Percentiles rank a stretch among this genome's conserved stretches.
Conservation (phyloP, 768 basidiomycete species). For the Leccinum sublutescens region DNA sequence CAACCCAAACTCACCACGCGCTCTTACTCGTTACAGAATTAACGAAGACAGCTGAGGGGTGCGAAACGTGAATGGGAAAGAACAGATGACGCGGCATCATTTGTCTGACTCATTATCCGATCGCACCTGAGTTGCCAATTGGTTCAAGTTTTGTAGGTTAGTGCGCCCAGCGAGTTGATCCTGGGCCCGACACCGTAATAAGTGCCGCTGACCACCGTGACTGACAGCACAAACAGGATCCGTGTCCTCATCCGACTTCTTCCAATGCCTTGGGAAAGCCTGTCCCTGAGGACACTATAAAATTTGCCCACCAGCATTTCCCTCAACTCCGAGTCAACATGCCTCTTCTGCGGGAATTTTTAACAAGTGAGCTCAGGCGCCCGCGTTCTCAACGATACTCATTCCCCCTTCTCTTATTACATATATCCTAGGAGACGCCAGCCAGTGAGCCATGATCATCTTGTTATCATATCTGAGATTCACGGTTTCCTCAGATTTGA, state of each 20-base stretch:
- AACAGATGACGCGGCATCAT: neutral
- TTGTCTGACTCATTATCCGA: neutral
- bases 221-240: neutral
- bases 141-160: neutral
- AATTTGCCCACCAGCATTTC: neutral
- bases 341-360: too few species aligned
- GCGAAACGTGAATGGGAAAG: neutral
- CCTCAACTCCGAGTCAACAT: too few species aligned
- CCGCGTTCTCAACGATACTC: neutral
- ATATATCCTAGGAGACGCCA: constrained; percentile 19
- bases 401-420: constrained; percentile 5
- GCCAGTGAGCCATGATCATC: constrained; percentile 25
- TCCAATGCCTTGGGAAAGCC: neutral
- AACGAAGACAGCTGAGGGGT: neutral
- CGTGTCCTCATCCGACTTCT: neutral
- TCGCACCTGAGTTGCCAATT: neutral
- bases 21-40: neutral
- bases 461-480: neutral
- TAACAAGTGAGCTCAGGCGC: too few species aligned
- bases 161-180: neutral
- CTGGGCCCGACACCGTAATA: neutral
- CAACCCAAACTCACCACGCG: neutral
- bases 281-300: neutral
- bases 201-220: neutral
- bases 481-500: constrained; percentile 49